Base-by-base conservation (phyloP, 2,329 filamentous ascomycete species). In the Aureobasidium sp. region DNA sequence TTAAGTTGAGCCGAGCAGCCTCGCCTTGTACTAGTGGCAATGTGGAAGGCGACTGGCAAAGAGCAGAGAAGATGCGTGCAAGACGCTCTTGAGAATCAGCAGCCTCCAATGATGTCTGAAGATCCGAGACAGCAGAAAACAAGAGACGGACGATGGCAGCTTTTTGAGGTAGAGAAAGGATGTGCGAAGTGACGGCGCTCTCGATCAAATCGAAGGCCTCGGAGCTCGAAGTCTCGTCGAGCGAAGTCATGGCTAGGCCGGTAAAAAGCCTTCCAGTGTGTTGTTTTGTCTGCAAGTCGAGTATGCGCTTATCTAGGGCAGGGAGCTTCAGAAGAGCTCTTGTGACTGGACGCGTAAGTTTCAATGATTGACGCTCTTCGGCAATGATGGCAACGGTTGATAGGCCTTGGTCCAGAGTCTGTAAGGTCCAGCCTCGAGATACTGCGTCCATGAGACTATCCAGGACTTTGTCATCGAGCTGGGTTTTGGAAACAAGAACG, bases 391-490 rank as follows among this genome's bases (percentile, higher is more conserved):
- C 86, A 59, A 97, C 76, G 70, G 90, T 95, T 14, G 90, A 85
- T 1, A 97, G 79, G 12, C 87, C 91, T 17, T 89, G 84, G 19
- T 85, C 81, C 1, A 87, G 74, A 0, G 89, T 95, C 64, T 91
- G 87, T 47, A 79, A 75, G 1, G 85, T 88, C 86, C 91, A 95
- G 9, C 89, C 90, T 31, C 82, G 77, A 9, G 89, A 87, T 37
- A 96, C 84, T 65, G 92, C 90, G 69, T 96, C 90, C 91, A 97
- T 96, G 69, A 99, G 82, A 1, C 87, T 86, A 60, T 89, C 86
- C n/a, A 97, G 79, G 2, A 92, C 84, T 62, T 83, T 83, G 68
- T 97, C 91, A 50, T 89, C 85, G 15, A 97, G 80, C 52, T 84
- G 82, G 0, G 88, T 86, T 74, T 96, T 96, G 53, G 90, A 86